A percentile compares a stretch with the other conserved stretches of the same genome.
These are phyloP conservation scores for Pueraria montana DNA, from an alignment of 306 rosid species.

Conservation along the genomic window DNA sequence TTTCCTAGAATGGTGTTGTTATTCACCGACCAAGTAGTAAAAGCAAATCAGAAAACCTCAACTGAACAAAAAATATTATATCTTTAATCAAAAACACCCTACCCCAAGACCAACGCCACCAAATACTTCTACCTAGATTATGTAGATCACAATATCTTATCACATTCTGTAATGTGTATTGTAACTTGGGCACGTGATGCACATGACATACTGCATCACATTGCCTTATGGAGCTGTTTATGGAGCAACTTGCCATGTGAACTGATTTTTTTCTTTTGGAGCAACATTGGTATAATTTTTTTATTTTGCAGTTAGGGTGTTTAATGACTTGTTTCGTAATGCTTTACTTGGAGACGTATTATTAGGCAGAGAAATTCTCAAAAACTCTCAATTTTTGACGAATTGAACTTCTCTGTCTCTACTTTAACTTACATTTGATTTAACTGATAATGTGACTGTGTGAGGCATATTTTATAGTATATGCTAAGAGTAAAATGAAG, in stretches of 20 bases:
- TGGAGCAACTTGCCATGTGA: constrained; percentile 50
- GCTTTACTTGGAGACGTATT: neutral
- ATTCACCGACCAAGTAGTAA: neutral
- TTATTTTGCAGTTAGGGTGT: neutral
- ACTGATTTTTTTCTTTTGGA: neutral
- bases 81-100: neutral
- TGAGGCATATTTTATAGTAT: neutral
- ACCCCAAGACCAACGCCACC: constrained; percentile 20
- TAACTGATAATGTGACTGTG: neutral
- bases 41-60: constrained; percentile 17
- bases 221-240: neutral
- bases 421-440: neutral
- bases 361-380: neutral
- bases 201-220: constrained; percentile 10
- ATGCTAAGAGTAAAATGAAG: neutral
- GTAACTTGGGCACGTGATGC: constrained; percentile 35
- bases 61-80: neutral
- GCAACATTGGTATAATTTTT: neutral
- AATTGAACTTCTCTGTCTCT: neutral
- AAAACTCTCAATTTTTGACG: neutral
- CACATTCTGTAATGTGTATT: neutral
- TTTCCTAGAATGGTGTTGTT: constrained; percentile 24
- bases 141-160: constrained; percentile 24
- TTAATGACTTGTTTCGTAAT: neutral
- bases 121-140: neutral